A percentile compares a stretch with the other conserved stretches of the same genome.
phyloP scores from a whole-genome alignment of 2,329 filamentous ascomycete species.

The Coniochaeta sp. region DNA sequence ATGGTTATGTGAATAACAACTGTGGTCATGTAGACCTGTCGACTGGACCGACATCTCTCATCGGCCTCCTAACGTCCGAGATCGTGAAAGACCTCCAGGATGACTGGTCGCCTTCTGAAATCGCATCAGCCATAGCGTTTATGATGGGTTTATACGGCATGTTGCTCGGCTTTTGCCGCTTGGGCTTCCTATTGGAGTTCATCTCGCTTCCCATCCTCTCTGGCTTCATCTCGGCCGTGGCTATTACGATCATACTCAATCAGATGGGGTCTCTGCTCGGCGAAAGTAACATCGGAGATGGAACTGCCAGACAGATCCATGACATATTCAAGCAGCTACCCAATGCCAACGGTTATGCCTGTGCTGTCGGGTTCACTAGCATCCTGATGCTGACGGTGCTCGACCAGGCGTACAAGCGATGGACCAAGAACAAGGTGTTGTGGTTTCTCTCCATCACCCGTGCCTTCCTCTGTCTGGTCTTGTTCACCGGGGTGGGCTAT shows the following conservation, averaged over 20 bases:
- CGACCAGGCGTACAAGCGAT: conserved; percentile 50
- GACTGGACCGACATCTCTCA: conserved; percentile 56
- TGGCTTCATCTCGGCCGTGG: conserved; percentile 60
- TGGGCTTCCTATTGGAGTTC: conserved; percentile 60
- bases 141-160: conserved; percentile 56
- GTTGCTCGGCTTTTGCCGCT: conserved; percentile 51
- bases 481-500: conserved; percentile 58
- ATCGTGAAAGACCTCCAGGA: conserved; percentile 46
- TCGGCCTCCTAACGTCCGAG: conserved; percentile 56
- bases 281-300: conserved; percentile 38
- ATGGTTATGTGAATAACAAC: not conserved
- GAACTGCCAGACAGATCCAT: conserved; percentile 49
- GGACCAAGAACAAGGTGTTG: conserved; percentile 47
- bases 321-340: conserved; percentile 50
- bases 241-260: conserved; percentile 58
- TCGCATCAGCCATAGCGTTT: conserved; percentile 55
- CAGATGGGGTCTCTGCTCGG: conserved; percentile 57
- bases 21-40: conserved; percentile 41
- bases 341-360: conserved; percentile 49
- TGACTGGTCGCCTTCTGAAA: conserved; percentile 45
- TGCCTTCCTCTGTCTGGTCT: conserved; percentile 51
- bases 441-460: conserved; percentile 54
- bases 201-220: conserved; percentile 57
- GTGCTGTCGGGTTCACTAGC: conserved; percentile 50
- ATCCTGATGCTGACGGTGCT: conserved; percentile 49